Evolutionary conservation across 1,139 yeast species (phyloP), one percentile per base, ranked within the genome.

Genomic region (Sugiyamaella neomexicana): DNA sequence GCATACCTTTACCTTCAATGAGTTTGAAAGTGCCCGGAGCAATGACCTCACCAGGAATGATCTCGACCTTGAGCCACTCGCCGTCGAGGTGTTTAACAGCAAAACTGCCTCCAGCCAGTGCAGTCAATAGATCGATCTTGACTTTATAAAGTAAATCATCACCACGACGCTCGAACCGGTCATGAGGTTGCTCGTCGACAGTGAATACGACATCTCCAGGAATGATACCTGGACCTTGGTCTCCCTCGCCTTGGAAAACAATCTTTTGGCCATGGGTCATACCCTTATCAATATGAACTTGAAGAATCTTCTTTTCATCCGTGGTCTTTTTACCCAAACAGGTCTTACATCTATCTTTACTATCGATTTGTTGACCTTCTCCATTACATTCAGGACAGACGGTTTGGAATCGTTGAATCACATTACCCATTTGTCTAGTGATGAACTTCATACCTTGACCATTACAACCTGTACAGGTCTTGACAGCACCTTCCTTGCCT

Each of bases 371-470:
- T 71, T 88, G 95, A 70, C 99, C 99, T 58, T 86, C 80, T 71
- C 98, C 99, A 64, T 82, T 77, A 85, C 99, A 93, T 59, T 76
- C 85, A 64, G 89, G 95, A 86, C 99, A 93, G 56, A 84, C 85
- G 41, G 96, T 85, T 77, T 93, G 99, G 83, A 88, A 88, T 79
- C 97, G 85, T 78, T 93, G 99, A 68, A 93, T 86, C 95, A 93
- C 90, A 62, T 97, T 97, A 64, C 99, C 99, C 97, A 93, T 91
- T 75, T 93, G 98, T 78, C 97, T 88, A 56, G 97, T 89, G 65
- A 91, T 86, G 65, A 93, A 86, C 74, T 84, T 89, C 74, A 86
- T 78, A 81, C 99, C 99, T 67, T 81, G 80, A 75, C 99, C 99
- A 64, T 77, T 75, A 84, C 99, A 93, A 47, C 83, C 74, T 55